Evolutionary conservation across 1,284 basidiomycete genomes (phyloP).

Genomic region (Ustilago esculenta): DNA sequence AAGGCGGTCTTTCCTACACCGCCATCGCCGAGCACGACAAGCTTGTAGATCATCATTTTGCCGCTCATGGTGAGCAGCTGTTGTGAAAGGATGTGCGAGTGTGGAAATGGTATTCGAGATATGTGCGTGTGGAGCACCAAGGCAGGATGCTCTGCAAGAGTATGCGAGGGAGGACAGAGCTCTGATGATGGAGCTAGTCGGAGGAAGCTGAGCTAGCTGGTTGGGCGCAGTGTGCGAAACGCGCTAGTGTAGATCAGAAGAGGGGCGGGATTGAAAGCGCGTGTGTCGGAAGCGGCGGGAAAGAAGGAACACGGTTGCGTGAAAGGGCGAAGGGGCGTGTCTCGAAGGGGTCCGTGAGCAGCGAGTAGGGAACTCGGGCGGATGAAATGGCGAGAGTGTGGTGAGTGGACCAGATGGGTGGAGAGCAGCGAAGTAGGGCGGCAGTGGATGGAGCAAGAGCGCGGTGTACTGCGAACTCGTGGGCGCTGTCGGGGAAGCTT

Average conservation of each 20-base stretch:
- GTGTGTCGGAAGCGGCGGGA: neutral
- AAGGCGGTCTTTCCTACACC: conserved; percentile 97
- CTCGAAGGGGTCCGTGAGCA: conserved; percentile 6
- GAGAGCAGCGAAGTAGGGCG: too few relatives aligned
- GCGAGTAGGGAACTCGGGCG: neutral
- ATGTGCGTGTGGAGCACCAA: too few relatives aligned
- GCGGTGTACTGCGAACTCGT: too few relatives aligned
- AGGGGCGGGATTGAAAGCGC: neutral
- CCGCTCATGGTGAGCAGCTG: conserved; percentile 40
- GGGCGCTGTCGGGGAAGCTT: too few relatives aligned
- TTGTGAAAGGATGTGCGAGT: too few relatives aligned
- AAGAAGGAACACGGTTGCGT: neutral
- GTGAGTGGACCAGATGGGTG: too few relatives aligned
- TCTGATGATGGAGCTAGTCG: neutral
- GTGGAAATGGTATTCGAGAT: too few relatives aligned
- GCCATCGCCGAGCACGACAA: conserved; percentile 94
- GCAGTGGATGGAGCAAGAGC: too few relatives aligned
- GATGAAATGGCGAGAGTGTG: neutral
- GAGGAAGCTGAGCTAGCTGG: neutral
- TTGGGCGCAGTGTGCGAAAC: too few relatives aligned
- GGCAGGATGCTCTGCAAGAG: too few relatives aligned
- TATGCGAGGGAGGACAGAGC: too few relatives aligned
- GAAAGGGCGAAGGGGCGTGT: neutral
- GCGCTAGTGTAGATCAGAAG: too few relatives aligned
- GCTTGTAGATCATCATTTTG: conserved; percentile 74